A percentile compares a stretch with the other conserved stretches of the same genome.
phyloP scores from a whole-genome alignment of 2,329 filamentous ascomycete species.

The Ceratocystiopsis minuta region DNA sequence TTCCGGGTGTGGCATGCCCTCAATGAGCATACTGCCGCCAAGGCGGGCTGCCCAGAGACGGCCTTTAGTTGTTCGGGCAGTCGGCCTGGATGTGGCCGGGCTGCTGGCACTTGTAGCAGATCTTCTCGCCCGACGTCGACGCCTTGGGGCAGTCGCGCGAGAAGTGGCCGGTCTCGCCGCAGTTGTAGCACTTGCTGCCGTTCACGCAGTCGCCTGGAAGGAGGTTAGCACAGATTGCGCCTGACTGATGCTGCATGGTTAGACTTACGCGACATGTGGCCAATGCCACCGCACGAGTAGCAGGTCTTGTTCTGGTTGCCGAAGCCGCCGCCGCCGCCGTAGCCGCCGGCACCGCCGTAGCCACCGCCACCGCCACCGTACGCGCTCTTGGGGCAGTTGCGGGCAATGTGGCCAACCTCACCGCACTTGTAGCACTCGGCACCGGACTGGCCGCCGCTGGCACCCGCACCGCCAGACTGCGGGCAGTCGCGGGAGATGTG shows the following conservation, averaged over 20 bases:
- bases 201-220: slow-evolving; percentile 83
- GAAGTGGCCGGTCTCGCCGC: slow-evolving; percentile 81
- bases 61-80: slow-evolving; percentile 61
- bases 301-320: slow-evolving; percentile 48
- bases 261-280: slow-evolving; percentile 81
- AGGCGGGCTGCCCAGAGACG: not conserved
- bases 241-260: no score
- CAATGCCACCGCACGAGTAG: slow-evolving; percentile 94
- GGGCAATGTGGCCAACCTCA: slow-evolving; percentile 89
- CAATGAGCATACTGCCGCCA: slow-evolving; percentile 6
- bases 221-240: no score
- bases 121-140: slow-evolving; percentile 70
- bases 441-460: slow-evolving; percentile 23
- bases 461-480: slow-evolving; percentile 23
- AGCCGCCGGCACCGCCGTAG: slow-evolving; percentile 26
- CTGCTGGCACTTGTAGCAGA: slow-evolving; percentile 92
- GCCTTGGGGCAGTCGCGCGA: slow-evolving; percentile 93
- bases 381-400: slow-evolving; percentile 60
- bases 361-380: slow-evolving; percentile 30
- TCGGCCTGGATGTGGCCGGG: slow-evolving; percentile 79
- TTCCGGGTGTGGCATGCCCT: slow-evolving; percentile 5
- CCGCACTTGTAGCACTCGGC: slow-evolving; percentile 97
- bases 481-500: slow-evolving; percentile 86
- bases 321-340: slow-evolving; percentile 11
- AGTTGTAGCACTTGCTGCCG: slow-evolving; percentile 99